phyloP scores from a whole-genome alignment of 2,329 filamentous ascomycete species.

The Pestalotiopsis sp. region DNA sequence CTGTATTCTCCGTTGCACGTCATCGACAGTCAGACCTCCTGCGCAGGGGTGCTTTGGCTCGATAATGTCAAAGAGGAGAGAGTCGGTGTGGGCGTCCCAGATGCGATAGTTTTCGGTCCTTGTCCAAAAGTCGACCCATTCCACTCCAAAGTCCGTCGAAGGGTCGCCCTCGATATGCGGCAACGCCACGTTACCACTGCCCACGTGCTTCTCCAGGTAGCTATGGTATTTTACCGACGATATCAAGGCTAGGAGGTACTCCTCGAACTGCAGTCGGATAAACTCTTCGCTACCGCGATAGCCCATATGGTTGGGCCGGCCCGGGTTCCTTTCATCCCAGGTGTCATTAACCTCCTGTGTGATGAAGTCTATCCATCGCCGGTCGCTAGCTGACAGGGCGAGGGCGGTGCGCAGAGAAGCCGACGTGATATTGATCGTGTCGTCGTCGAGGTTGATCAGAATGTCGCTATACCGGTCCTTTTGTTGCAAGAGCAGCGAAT shows the following conservation, averaged over 20 bases:
- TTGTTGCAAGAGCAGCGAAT: slow-evolving; percentile 90
- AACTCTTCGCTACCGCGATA: slow-evolving; percentile 97
- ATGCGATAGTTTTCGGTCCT: slow-evolving; percentile 89
- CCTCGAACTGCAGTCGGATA: slow-evolving; percentile 95
- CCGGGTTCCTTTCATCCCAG: slow-evolving; percentile 91
- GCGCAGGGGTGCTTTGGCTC: slow-evolving; percentile 93
- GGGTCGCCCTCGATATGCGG: slow-evolving; percentile 81
- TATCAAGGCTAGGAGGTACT: slow-evolving; percentile 88
- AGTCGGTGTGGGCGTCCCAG: slow-evolving; percentile 80
- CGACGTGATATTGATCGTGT: slow-evolving; percentile 82
- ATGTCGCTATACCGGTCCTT: slow-evolving; percentile 96
- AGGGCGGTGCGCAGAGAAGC: slow-evolving; percentile 76
- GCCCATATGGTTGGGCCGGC: slow-evolving; percentile 88
- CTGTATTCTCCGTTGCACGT: slow-evolving; percentile 85
- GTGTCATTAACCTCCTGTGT: slow-evolving; percentile 93
- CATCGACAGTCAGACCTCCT: slow-evolving; percentile 89
- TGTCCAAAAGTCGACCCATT: slow-evolving; percentile 88
- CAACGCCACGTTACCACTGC: slow-evolving; percentile 63
- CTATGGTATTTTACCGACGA: slow-evolving; percentile 89
- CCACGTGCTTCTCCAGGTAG: slow-evolving; percentile 56
- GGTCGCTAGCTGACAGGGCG: slow-evolving; percentile 79
- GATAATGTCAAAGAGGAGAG: slow-evolving; percentile 90
- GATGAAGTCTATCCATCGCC: slow-evolving; percentile 95
- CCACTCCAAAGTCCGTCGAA: slow-evolving; percentile 76
- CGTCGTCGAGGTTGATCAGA: slow-evolving; percentile 88